Evolutionary conservation across 805 yeast species (phyloP).

Genomic region (Candida hungchunana): DNA sequence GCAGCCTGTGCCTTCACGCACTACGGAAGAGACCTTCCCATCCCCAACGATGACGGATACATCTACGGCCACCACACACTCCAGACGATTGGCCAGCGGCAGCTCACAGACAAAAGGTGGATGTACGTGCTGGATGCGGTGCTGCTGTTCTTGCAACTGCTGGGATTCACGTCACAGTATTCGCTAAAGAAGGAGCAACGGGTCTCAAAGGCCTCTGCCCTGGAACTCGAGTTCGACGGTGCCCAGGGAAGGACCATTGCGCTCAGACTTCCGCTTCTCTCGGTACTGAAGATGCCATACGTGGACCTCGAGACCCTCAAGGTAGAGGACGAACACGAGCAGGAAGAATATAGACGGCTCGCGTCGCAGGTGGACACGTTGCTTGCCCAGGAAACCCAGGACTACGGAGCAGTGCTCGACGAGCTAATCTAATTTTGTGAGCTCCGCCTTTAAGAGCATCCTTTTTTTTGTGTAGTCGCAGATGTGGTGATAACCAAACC

Average conservation of each 20-base stretch:
- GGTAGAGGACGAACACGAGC: conserved; percentile 13
- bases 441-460: no score
- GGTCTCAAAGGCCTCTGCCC: neutral
- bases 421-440: neutral
- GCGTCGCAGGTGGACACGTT: conserved; percentile 8
- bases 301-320: conserved; percentile 13
- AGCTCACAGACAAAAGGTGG: conserved; percentile 16
- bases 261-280: conserved; percentile 10
- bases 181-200: conserved; percentile 5
- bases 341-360: conserved; percentile 4
- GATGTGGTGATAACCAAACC: neutral
- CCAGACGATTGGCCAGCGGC: conserved; percentile 24
- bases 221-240: conserved; percentile 22
- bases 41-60: conserved; percentile 21
- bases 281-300: conserved; percentile 14
- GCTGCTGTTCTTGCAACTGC: conserved; percentile 18
- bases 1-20: conserved; percentile 11
- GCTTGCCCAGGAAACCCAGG: conserved; percentile 5
- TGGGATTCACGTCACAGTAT: conserved; percentile 15
- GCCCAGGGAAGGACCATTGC: conserved; percentile 20
- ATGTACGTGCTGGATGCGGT: conserved; percentile 14
- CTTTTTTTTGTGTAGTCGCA: neutral
- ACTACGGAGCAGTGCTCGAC: conserved; percentile 3
- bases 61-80: conserved; percentile 26
- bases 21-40: conserved; percentile 17